phyloP scores from a whole-genome alignment of 1,284 basidiomycete genomes.

The Singerocomus inundabilis region DNA sequence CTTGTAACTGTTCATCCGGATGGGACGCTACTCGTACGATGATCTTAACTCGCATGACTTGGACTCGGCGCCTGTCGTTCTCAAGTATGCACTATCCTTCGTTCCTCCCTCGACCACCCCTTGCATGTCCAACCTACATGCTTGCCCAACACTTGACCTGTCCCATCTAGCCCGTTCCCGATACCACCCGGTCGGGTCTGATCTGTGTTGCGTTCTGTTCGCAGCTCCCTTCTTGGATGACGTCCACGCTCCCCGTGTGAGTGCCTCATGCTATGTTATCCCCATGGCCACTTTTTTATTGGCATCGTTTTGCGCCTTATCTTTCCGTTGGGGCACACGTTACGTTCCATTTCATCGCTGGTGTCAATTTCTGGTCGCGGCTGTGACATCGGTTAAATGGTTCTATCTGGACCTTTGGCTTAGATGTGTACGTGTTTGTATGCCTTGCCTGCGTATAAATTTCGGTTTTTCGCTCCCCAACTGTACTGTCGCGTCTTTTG shows the following conservation, averaged over 20 bases:
- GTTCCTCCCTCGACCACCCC: neutral
- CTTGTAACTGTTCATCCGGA: neutral
- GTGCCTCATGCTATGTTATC: slow-evolving; percentile 1
- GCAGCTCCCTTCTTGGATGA: neutral
- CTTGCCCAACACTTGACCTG: neutral
- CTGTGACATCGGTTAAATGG: neutral
- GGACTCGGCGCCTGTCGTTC: neutral
- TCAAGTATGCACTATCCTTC: neutral
- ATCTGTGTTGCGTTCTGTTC: neutral
- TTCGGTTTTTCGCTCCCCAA: slow-evolving; percentile 7
- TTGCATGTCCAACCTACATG: neutral
- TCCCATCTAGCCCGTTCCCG: neutral
- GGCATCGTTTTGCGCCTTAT: no score
- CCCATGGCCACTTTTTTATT: no score
- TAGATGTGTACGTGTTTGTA: slow-evolving; percentile 28
- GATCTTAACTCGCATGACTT: neutral
- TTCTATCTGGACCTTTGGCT: slow-evolving; percentile 3
- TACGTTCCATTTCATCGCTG: neutral
- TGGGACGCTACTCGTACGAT: neutral
- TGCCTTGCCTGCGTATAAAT: slow-evolving; percentile 21
- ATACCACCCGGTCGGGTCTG: slow-evolving; percentile 3
- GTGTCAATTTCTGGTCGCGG: neutral
- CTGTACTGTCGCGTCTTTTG: neutral
- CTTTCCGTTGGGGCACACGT: neutral
- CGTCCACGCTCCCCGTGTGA: slow-evolving; percentile 8